Conservation (phyloP, 768 basidiomycete genomes). For the Rossbeevera mucosa region DNA sequence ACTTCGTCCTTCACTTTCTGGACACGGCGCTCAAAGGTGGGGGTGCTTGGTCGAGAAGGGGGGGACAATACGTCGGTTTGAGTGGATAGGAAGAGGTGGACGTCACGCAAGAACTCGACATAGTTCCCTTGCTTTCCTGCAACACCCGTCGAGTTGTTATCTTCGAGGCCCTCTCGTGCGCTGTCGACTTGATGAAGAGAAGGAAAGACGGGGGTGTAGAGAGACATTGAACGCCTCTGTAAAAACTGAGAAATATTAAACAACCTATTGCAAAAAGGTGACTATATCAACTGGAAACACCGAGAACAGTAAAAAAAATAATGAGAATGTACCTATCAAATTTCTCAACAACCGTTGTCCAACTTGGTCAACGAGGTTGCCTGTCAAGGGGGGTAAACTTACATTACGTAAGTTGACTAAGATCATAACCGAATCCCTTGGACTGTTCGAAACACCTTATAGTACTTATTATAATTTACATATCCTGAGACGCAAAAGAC, state of each 20-base stretch:
- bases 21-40: slow-evolving; percentile 24
- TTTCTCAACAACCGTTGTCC: too few relatives aligned
- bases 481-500: neutral
- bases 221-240: slow-evolving; percentile 23
- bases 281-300: neutral
- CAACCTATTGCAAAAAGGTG: neutral
- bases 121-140: slow-evolving; percentile 16
- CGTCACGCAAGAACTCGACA: slow-evolving; percentile 26
- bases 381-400: neutral
- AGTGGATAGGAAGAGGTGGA: slow-evolving; percentile 31
- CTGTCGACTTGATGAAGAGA: slow-evolving; percentile 10
- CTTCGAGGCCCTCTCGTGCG: slow-evolving; percentile 7
- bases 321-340: slow-evolving; percentile 5
- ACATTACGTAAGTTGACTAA: slow-evolving; percentile 11
- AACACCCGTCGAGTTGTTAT: neutral
- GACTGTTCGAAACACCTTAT: too few relatives aligned
- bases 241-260: neutral
- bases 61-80: slow-evolving; percentile 32
- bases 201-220: slow-evolving; percentile 34
- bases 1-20: slow-evolving; percentile 34
- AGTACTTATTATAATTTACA: too few relatives aligned
- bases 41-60: slow-evolving; percentile 33
- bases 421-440: too few relatives aligned
- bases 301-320: neutral
- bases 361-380: too few relatives aligned